Percentiles rank a stretch among this genome's conserved stretches.
Evolutionary conservation across 495 filamentous ascomycete genomes (phyloP).

Genomic region (Hyaloscypha variabilis): DNA sequence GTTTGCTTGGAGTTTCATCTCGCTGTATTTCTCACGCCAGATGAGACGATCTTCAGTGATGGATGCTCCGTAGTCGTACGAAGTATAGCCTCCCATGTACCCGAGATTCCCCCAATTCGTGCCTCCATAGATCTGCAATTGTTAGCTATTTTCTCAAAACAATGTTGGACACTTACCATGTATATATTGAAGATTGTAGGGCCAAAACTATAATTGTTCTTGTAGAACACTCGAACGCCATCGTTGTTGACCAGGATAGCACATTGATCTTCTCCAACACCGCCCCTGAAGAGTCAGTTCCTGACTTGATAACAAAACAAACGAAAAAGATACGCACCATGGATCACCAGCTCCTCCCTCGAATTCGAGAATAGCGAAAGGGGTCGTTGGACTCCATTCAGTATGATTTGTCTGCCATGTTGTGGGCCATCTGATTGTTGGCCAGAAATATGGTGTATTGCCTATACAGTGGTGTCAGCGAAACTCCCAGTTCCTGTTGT

Average conservation of each 20-base stretch:
- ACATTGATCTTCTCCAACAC: conserved; percentile 71
- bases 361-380: conserved; percentile 71
- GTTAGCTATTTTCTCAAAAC: conserved; percentile 17
- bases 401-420: conserved; percentile 50
- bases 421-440: conserved; percentile 46
- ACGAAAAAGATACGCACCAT: conserved; percentile 79
- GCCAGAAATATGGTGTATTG: no score
- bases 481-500: no score
- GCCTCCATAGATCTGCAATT: conserved; percentile 35
- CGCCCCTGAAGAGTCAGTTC: no score
- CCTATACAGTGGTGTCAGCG: no score
- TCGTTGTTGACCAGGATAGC: conserved; percentile 60
- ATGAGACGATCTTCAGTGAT: conserved; percentile 70
- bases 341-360: conserved; percentile 78
- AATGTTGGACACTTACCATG: conserved; percentile 57
- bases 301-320: conserved; percentile 17
- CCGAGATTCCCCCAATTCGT: conserved; percentile 83
- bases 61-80: conserved; percentile 65
- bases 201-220: conserved; percentile 71
- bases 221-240: conserved; percentile 80
- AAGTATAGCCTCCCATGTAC: conserved; percentile 62
- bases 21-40: conserved; percentile 75
- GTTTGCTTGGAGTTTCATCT: conserved; percentile 73
- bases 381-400: conserved; percentile 63
- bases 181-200: conserved; percentile 67